Evolutionary conservation across 495 filamentous ascomycete species (phyloP), one percentile per base, ranked within the genome.

Genomic region (Trichoderma virens): DNA sequence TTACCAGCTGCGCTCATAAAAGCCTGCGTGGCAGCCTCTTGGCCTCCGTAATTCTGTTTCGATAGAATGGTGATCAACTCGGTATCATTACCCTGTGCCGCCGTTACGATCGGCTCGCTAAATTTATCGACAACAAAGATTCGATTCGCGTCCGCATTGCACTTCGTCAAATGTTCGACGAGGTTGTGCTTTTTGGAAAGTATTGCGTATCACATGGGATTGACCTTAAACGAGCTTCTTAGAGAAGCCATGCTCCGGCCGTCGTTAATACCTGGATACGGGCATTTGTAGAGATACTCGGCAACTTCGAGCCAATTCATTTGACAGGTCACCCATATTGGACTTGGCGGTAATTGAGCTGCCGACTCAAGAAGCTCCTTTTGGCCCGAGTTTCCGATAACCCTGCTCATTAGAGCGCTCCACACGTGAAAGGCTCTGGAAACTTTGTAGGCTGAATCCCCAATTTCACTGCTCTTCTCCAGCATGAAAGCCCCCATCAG

Each of bases 1-100:
- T 13, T n/a, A 38, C 30, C 28, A 38, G 59, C 59, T 34, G 28
- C 59, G 30, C 32, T 38, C 14, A 34, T 18, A 38, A 60, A 60
- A 23, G 59, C 59, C n/a, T 60, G 28, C n/a, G 6, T 34, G 27
- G 28, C 59, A n/a, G 20, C 59, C 32, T 60, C 16, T 16, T 34
- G 59, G n/a, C 59, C 59, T 32, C 59, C 59, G 28, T 60, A 38
- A n/a, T 60, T 38, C 59, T 54, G 45, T 13, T 38, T 60, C 18
- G 32, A 32, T 3, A 60, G 59, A 8, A 60, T 32, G 28, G 59
- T 38, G 30, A 34, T 38, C 28, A 60, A 16, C 28, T 32, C 59
- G 30, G 28, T 38, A 18, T 60, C 59, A 38, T 60, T 60, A 6
- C 23, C 28, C 28, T 7, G 6, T 5, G 30, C 32, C 25, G 59